Percentiles rank a stretch among this genome's conserved stretches.
These are phyloP conservation scores for Cytospora schulzeri DNA, from an alignment of 2,329 filamentous ascomycete genomes.

Conservation along the genomic window DNA sequence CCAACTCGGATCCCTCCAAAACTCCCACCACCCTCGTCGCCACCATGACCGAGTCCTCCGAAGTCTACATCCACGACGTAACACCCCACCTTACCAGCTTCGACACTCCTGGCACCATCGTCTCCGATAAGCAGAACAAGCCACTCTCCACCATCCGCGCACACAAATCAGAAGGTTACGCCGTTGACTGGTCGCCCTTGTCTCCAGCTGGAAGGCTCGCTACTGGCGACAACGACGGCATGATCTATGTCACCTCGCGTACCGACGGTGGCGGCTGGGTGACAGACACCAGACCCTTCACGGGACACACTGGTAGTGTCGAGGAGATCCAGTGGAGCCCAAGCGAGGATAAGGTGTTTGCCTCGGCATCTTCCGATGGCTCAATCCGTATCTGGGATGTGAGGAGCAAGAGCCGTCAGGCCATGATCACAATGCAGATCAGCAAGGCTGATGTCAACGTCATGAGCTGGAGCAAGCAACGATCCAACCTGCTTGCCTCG, in stretches of 20 bases:
- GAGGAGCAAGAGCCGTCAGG: constrained; percentile 82
- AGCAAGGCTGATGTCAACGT: constrained; percentile 91
- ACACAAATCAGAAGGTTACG: constrained; percentile 93
- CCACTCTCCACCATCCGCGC: constrained; percentile 84
- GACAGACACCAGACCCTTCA: constrained; percentile 81
- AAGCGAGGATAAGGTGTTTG: constrained; percentile 88
- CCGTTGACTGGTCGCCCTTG: constrained; percentile 91
- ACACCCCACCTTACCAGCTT: constrained; percentile 87
- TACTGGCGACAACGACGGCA: constrained; percentile 87
- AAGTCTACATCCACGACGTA: constrained; percentile 92
- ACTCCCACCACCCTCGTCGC: constrained; percentile 84
- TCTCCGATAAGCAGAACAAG: constrained; percentile 84
- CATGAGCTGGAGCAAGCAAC: constrained; percentile 90
- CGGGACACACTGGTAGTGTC: constrained; percentile 80
- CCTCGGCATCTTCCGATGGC: constrained; percentile 90
- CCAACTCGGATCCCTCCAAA: constrained; percentile 68
- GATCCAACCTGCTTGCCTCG: constrained; percentile 84
- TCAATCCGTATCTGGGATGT: constrained; percentile 96
- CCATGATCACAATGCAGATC: constrained; percentile 85
- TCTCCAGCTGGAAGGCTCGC: constrained; percentile 81
- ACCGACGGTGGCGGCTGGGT: constrained; percentile 88
- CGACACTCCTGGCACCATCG: constrained; percentile 80
- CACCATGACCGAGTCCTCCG: constrained; percentile 85
- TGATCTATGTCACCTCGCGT: constrained; percentile 85
- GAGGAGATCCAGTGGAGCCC: constrained; percentile 98